Percentiles rank a stretch among this genome's conserved stretches.
Evolutionary conservation across 805 yeast genomes (phyloP).

Genomic region (Yamadazyma sp.): DNA sequence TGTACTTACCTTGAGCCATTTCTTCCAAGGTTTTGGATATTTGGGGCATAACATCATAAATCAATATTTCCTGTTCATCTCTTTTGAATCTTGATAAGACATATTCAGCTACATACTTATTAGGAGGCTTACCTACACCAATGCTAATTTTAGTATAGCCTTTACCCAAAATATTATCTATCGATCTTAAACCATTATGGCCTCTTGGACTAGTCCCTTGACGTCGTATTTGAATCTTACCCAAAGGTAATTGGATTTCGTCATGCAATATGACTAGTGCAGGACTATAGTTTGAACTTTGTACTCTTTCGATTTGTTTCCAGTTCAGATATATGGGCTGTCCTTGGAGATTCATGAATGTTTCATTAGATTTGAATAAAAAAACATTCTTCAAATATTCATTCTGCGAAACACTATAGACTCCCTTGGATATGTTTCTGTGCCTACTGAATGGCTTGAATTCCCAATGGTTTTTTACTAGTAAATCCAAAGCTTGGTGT

Average conservation of each 20-base stretch:
- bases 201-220: conserved; percentile 69
- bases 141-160: conserved; percentile 64
- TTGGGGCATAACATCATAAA: conserved; percentile 36
- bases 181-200: conserved; percentile 76
- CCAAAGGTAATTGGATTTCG: conserved; percentile 66
- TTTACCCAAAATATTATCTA: conserved; percentile 45
- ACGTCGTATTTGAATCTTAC: conserved; percentile 60
- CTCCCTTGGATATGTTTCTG: conserved; percentile 19
- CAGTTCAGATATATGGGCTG: conserved; percentile 49
- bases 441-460: conserved; percentile 19
- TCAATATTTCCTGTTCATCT: conserved; percentile 42
- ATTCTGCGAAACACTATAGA: conserved; percentile 18
- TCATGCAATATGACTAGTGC: conserved; percentile 68
- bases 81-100: conserved; percentile 56
- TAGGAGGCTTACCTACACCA: conserved; percentile 72
- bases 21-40: conserved; percentile 4
- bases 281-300: conserved; percentile 25
- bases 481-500: conserved; percentile 46
- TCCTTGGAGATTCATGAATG: conserved; percentile 74
- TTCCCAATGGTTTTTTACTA: conserved; percentile 23
- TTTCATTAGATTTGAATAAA: conserved; percentile 46
- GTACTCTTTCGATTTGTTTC: conserved; percentile 28
- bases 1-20: conserved; percentile 3
- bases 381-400: conserved; percentile 27
- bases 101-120: conserved; percentile 51